phyloP scores from a whole-genome alignment of 352 stramenopile species.

The Phytopythium montanum region DNA sequence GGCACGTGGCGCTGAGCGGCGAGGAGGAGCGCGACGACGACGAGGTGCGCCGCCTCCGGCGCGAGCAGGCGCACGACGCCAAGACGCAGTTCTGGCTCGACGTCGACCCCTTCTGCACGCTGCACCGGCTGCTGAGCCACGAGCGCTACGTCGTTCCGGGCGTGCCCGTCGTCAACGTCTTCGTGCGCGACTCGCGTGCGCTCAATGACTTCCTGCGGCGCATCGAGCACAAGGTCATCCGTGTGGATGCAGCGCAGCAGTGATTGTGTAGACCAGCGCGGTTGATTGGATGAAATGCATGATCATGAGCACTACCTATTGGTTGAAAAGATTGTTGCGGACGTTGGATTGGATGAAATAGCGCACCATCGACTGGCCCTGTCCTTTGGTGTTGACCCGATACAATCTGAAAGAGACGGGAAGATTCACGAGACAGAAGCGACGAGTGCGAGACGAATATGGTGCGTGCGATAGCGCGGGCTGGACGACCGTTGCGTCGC shows the following conservation, averaged over 20 bases:
- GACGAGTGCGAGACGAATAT: not conserved
- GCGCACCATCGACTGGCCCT: not conserved
- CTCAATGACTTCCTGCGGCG: conserved; percentile 62
- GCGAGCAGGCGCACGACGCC: conserved; percentile 70
- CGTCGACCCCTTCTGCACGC: conserved; percentile 75
- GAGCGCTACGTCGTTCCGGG: conserved; percentile 79
- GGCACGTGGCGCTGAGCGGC: conserved; percentile 75
- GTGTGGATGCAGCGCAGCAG: conserved; percentile 28
- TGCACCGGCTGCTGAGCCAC: conserved; percentile 68
- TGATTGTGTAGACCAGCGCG: not conserved
- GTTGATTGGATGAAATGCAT: conserved; percentile 9
- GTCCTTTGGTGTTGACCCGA: not conserved
- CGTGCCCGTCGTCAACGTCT: conserved; percentile 81
- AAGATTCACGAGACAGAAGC: not conserved
- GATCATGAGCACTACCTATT: not conserved
- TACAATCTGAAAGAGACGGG: not conserved
- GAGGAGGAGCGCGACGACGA: conserved; percentile 67
- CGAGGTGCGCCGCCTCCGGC: conserved; percentile 53
- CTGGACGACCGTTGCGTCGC: not conserved
- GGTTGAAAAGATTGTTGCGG: conserved; percentile 7
- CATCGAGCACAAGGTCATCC: conserved; percentile 61
- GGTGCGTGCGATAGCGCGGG: not conserved
- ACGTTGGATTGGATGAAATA: conserved; percentile 19
- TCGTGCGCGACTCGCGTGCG: conserved; percentile 63
- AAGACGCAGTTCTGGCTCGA: conserved; percentile 79